Conservation (phyloP, 257 asterid genomes). For the Buddleja alternifolia region DNA sequence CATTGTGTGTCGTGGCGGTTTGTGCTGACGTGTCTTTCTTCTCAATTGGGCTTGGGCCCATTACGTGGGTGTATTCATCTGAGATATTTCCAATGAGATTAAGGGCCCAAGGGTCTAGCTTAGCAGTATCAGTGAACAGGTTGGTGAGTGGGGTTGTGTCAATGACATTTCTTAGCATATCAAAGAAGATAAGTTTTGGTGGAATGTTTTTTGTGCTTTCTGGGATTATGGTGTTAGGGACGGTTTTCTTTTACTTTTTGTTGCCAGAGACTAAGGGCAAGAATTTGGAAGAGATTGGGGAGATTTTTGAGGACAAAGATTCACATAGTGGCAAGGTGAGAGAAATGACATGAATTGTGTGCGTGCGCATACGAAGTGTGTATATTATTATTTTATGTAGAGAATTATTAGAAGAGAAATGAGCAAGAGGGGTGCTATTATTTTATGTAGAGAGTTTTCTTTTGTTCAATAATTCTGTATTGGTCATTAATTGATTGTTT, state of each 20-base stretch:
- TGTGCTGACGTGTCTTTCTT: slow-evolving; percentile 83
- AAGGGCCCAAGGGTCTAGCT: slow-evolving; percentile 72
- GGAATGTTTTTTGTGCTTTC: slow-evolving; percentile 65
- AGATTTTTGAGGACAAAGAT: slow-evolving; percentile 55
- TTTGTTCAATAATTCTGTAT: too few relatives aligned
- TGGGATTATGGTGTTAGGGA: slow-evolving; percentile 62
- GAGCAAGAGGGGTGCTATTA: too few relatives aligned
- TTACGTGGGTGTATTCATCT: slow-evolving; percentile 84
- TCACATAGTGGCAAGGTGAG: not conserved
- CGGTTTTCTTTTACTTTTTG: slow-evolving; percentile 66
- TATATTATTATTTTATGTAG: too few relatives aligned
- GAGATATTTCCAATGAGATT: slow-evolving; percentile 71
- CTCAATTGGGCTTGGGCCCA: slow-evolving; percentile 92
- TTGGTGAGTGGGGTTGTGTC: slow-evolving; percentile 76
- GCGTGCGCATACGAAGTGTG: too few relatives aligned
- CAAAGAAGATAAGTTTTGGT: slow-evolving; percentile 64
- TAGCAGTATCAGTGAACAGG: slow-evolving; percentile 80
- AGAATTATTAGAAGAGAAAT: too few relatives aligned
- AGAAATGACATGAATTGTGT: not conserved
- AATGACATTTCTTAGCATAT: slow-evolving; percentile 66
- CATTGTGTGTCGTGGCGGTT: slow-evolving; percentile 61
- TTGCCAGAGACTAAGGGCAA: slow-evolving; percentile 83
- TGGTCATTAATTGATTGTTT: too few relatives aligned
- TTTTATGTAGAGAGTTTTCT: too few relatives aligned
- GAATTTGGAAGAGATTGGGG: slow-evolving; percentile 74